Evolutionary conservation across 352 stramenopile genomes (phyloP).

Genomic region (Pythium aristosporum): DNA sequence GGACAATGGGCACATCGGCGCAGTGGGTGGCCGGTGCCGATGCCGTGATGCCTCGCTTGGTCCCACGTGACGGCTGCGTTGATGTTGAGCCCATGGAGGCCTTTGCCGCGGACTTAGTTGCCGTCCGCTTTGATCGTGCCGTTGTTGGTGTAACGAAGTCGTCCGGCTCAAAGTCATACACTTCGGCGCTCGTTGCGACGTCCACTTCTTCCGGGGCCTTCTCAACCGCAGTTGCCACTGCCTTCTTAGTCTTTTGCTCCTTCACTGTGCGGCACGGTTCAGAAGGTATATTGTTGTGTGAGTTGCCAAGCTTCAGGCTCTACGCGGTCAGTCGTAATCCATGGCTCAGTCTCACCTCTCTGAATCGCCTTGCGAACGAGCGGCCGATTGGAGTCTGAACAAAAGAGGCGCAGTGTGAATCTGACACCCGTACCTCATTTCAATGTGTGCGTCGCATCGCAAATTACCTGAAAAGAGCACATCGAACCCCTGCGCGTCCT

Average conservation of each 20-base stretch:
- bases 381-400: constrained; percentile 21
- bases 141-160: constrained; percentile 6
- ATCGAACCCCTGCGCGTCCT: constrained; percentile 22
- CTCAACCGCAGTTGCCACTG: neutral
- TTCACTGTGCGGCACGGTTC: neutral
- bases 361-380: constrained; percentile 31
- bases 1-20: constrained; percentile 26
- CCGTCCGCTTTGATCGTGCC: constrained; percentile 7
- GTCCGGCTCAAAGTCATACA: constrained; percentile 21
- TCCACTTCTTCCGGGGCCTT: neutral
- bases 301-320: neutral
- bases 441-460: neutral
- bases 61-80: neutral
- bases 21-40: constrained; percentile 1
- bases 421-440: neutral
- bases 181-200: neutral
- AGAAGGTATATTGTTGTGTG: neutral
- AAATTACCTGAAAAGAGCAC: constrained; percentile 33
- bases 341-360: constrained; percentile 7
- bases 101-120: neutral
- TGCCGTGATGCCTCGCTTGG: neutral
- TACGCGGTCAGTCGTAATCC: neutral
- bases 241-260: neutral
- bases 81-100: neutral
- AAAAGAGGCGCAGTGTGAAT: neutral